Percentiles rank a stretch among this genome's conserved stretches.
These are phyloP conservation scores for Lichtheimia ramosa DNA, from an alignment of 371 early-diverging fungal species.

Conservation along the genomic window DNA sequence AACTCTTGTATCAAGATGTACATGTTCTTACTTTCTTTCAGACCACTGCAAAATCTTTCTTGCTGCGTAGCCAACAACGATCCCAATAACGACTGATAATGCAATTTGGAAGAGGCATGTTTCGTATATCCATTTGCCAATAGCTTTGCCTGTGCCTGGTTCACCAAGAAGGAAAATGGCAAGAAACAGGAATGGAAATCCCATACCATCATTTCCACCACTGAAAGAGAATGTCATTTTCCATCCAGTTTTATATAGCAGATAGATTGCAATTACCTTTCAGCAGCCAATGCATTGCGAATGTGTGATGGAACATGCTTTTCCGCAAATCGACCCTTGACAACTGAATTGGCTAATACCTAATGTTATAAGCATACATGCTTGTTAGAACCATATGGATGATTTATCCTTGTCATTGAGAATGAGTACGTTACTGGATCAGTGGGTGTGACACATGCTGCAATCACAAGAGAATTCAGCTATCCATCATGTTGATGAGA, in stretches of 20 bases:
- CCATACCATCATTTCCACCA: conserved; percentile 86
- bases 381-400: too few species aligned
- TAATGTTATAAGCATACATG: conserved; percentile 8
- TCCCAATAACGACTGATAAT: conserved; percentile 78
- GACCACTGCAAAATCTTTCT: conserved; percentile 76
- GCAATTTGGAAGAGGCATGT: conserved; percentile 80
- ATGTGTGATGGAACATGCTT: conserved; percentile 86
- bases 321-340: conserved; percentile 96
- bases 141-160: conserved; percentile 59
- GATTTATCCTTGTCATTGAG: too few species aligned
- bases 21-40: conserved; percentile 53
- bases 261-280: conserved; percentile 47
- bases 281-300: conserved; percentile 86
- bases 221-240: conserved; percentile 24
- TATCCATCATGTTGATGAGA: conserved; percentile 14
- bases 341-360: conserved; percentile 91
- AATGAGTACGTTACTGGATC: conserved; percentile 73
- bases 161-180: conserved; percentile 71
- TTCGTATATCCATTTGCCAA: conserved; percentile 79
- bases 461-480: conserved; percentile 77
- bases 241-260: not conserved
- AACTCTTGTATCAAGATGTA: too few species aligned
- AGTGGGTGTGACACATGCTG: conserved; percentile 92
- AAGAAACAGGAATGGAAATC: conserved; percentile 89
- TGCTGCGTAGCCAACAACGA: conserved; percentile 73